Evolutionary conservation across 139 green algal species (phyloP), one percentile per base, ranked within the genome.

Genomic region (Haematococcus lacustris): DNA sequence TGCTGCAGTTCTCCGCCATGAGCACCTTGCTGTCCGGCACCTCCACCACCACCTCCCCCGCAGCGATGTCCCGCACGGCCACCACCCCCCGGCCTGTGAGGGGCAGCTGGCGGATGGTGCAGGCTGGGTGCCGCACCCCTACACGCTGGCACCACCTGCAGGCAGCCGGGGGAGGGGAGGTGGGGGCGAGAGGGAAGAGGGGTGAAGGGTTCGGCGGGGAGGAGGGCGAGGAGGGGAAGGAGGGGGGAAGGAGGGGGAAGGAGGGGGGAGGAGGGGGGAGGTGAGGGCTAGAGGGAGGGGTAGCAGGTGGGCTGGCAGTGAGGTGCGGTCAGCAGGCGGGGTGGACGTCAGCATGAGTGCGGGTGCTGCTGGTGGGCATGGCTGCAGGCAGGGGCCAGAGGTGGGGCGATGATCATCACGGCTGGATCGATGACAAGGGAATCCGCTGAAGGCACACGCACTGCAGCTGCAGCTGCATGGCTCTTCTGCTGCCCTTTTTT

Each of bases 1-100:
- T 88, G 34, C 62, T 40, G 66, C 75, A 82, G 64, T 83, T 85
- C 39, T 88, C 83, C 0, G 71, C 77, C 83, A 88, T 85, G 6
- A 85, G 78, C 37, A 88, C 83, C 0, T 73, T 75, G 37, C 78
- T 75, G 41, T 88, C 83, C 7, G 82, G 82, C 53, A 85, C 72
- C 68, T 85, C 79, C 23, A 91, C 81, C 7, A 91, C 82, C 68
- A 73, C 43, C 32, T 77, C 70, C 30, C 70, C 70, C 57, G 63
- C 66, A 7, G 64, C 57, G 35, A 81, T 77, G 65, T 30, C 43
- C 23, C 41, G 35, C 0, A 35, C 50, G 6, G 71, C 76, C 53
- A 77, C 66, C 41, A 78, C 72, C 3, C 72, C 34, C 26, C 72
- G 64, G 23, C 71, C 71, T 13, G 71, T 71, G 60, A 32, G 25